phyloP scores from a whole-genome alignment of 208 protist species.

The Porcisia deanei region DNA sequence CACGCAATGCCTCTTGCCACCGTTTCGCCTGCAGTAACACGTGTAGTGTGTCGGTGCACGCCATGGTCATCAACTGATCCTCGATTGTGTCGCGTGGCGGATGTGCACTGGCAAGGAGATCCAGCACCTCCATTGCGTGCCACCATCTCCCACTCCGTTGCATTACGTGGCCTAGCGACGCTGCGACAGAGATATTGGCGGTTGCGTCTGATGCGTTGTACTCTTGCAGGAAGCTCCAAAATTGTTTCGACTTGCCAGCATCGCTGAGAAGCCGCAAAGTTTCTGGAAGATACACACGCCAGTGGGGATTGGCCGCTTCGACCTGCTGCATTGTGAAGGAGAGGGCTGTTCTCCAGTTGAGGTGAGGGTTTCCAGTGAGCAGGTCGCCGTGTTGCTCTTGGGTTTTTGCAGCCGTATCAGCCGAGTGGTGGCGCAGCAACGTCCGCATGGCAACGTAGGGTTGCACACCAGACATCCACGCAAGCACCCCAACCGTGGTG shows the following conservation, averaged over 20 bases:
- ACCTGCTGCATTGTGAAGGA: constrained; percentile 33
- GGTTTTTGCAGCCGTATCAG: constrained; percentile 21
- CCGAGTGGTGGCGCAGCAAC: constrained; percentile 41
- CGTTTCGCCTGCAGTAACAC: constrained; percentile 49
- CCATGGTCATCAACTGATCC: constrained; percentile 51
- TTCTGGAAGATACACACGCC: constrained; percentile 45
- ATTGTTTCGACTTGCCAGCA: constrained; percentile 46
- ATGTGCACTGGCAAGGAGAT: constrained; percentile 47
- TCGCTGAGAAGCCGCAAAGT: constrained; percentile 85
- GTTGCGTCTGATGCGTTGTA: constrained; percentile 28
- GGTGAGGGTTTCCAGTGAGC: constrained; percentile 39
- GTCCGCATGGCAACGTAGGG: constrained; percentile 53
- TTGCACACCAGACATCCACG: constrained; percentile 47
- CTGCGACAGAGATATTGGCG: constrained; percentile 47
- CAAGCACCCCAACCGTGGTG: constrained; percentile 37
- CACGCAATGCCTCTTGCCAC: constrained; percentile 61
- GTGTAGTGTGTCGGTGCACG: constrained; percentile 56
- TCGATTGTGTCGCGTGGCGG: constrained; percentile 38
- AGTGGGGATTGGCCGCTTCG: constrained; percentile 29
- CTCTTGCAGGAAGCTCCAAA: constrained; percentile 58
- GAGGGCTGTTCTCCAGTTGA: constrained; percentile 58
- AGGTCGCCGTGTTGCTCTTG: constrained; percentile 69
- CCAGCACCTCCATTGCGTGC: constrained; percentile 64
- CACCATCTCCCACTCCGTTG: constrained; percentile 60
- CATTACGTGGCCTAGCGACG: constrained; percentile 57